phyloP scores from a whole-genome alignment of 2,329 filamentous ascomycete species.

The Diaporthe ilicicola region DNA sequence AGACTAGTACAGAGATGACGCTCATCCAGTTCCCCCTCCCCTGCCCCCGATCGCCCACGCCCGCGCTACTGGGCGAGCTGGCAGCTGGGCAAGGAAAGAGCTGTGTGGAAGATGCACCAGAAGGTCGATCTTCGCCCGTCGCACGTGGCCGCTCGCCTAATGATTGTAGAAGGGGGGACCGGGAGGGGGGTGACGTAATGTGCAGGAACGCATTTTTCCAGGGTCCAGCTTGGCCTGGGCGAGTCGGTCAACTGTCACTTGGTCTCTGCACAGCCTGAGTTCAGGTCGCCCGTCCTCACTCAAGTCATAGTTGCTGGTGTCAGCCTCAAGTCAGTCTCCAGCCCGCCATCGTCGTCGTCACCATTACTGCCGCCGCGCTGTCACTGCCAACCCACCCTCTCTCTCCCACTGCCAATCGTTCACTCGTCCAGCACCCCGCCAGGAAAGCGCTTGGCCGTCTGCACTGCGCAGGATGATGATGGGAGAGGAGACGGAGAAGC shows the following conservation, averaged over 20 bases:
- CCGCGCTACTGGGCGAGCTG: no score
- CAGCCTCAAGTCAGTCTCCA: neutral
- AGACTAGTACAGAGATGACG: no score
- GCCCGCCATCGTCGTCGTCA: neutral
- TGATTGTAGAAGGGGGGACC: neutral
- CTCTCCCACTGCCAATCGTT: neutral
- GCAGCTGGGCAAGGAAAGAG: no score
- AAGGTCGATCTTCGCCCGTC: no score
- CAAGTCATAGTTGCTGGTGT: neutral
- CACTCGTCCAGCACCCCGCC: neutral
- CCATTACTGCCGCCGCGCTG: neutral
- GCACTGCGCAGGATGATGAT: neutral
- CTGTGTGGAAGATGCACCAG: no score
- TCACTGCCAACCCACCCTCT: no score
- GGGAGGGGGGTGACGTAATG: conserved; percentile 14
- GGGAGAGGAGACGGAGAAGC: neutral
- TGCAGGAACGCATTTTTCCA: neutral
- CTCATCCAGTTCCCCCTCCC: no score
- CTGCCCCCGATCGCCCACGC: no score
- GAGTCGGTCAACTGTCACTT: neutral
- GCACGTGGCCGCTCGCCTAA: no score
- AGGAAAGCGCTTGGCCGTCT: neutral
- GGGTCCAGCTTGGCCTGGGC: neutral
- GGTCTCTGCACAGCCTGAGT: neutral
- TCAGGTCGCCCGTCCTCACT: neutral